A percentile compares a stretch with the other conserved stretches of the same genome.
These are phyloP conservation scores for Colletotrichum incanum DNA, from an alignment of 2,329 filamentous ascomycete species.

Conservation along the genomic window DNA sequence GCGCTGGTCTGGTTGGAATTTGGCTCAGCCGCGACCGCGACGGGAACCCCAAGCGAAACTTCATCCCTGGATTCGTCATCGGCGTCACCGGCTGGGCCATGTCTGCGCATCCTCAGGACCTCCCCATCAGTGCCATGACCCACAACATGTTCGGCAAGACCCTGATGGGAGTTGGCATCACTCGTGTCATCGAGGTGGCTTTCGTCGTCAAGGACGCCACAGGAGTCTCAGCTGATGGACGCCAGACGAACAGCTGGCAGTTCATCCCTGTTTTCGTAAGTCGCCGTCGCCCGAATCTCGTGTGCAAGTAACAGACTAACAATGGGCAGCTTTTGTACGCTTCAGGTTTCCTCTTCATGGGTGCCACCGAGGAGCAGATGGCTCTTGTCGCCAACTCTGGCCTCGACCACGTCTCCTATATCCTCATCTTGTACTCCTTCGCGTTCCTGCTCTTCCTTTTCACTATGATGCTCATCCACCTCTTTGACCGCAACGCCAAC, in stretches of 20 bases:
- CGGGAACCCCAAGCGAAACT: slow-evolving; percentile 90
- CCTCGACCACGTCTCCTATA: slow-evolving; percentile 92
- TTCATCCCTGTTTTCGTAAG: slow-evolving; percentile 71
- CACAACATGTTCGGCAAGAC: slow-evolving; percentile 95
- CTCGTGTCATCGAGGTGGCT: slow-evolving; percentile 90
- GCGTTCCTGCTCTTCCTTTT: slow-evolving; percentile 95
- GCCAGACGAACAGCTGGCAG: slow-evolving; percentile 76
- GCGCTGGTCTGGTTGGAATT: slow-evolving; percentile 88
- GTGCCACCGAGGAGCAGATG: slow-evolving; percentile 98
- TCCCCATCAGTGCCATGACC: slow-evolving; percentile 88
- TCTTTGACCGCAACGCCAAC: slow-evolving; percentile 79
- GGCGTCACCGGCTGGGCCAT: slow-evolving; percentile 95
- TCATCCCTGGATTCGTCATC: slow-evolving; percentile 93
- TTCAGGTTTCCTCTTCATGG: slow-evolving; percentile 97
- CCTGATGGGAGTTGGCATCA: slow-evolving; percentile 89
- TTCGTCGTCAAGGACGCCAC: slow-evolving; percentile 86
- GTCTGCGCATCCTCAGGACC: slow-evolving; percentile 89
- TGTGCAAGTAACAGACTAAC: slow-evolving; percentile 44
- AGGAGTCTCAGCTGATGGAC: slow-evolving; percentile 76
- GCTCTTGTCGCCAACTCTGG: slow-evolving; percentile 78
- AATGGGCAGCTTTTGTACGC: slow-evolving; percentile 83
- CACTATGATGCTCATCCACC: slow-evolving; percentile 85
- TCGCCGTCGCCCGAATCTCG: slow-evolving; percentile 45
- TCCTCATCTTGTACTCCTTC: slow-evolving; percentile 91
- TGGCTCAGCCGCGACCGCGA: slow-evolving; percentile 91